Base-by-base conservation (phyloP, 768 basidiomycete genomes). In the Lactarius akahatsu region DNA sequence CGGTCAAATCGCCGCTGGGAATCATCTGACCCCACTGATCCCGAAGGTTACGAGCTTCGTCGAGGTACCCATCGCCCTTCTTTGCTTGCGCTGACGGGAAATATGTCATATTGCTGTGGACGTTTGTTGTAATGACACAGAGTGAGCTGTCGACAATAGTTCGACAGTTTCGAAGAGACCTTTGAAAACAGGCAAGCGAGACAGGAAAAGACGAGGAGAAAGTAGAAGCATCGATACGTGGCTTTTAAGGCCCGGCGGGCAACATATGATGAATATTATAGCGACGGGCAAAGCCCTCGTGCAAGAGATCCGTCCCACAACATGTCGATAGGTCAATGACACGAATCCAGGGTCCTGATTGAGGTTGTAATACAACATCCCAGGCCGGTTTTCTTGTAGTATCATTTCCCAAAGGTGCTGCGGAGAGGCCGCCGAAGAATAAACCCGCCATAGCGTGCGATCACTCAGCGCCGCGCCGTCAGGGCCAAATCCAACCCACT, bases 41-140 rank as follows among this genome's bases (percentile, higher is more conserved):
- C 15, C 66, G 66, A 54, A 67, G 41, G 43, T 43, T 23, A 26
- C 66, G 58, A 38, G 66, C 66, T 45, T 60, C 23, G 20, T 59
- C 58, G 30, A 67, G 66, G 55, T 36, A 67, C 11, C 28, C 41
- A 36, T 67, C 66, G 41, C 66, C 66, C 20, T 41, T 66, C 47
- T 26, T 62, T 8, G 50, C 57, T 57, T 54, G 61, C 11, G 32
- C 30, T 11, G 65, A 66, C n/a, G 47, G 61, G 32, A 62, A 47
- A 43, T 59, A 62, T 55, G 47, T 28, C 65, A 57, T 43, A 26
- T 66, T 8, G 30, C 11, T 18, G 26, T 9, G 9, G 28, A 52
- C 3, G 58, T 66, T n/a, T 40, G 10, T 8, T 32, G 20, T 10
- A 7, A n/a, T 4, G 8, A 50, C 16, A 28, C 6, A 0, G 13